phyloP scores from a whole-genome alignment of 805 yeast species.

The Wickerhamiella lipophila region DNA sequence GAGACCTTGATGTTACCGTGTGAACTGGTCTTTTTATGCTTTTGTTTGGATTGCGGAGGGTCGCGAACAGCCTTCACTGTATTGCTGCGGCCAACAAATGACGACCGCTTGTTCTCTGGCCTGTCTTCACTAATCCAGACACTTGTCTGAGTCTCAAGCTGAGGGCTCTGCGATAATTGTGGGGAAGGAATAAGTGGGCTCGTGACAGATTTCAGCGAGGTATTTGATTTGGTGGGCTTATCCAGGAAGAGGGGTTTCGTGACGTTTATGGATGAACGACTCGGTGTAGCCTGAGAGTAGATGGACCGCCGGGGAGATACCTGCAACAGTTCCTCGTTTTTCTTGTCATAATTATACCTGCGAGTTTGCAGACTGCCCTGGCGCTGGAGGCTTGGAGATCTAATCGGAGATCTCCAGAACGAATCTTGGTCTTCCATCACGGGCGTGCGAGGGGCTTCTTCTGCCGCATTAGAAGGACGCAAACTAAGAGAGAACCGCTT shows the following conservation, averaged over 20 bases:
- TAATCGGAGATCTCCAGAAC: not conserved
- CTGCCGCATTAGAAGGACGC: not conserved
- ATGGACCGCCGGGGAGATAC: slow-evolving; percentile 2
- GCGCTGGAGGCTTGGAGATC: slow-evolving; percentile 2
- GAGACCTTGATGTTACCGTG: not conserved
- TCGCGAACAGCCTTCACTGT: not conserved
- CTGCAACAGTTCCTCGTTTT: not conserved
- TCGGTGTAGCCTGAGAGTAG: not conserved
- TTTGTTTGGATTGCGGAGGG: not conserved
- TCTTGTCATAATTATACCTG: not conserved
- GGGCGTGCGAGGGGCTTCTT: not conserved
- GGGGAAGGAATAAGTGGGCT: not conserved
- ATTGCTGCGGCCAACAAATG: slow-evolving; percentile 8
- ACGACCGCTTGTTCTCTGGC: slow-evolving; percentile 5
- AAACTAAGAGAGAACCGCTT: slow-evolving; percentile 1
- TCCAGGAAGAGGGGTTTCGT: not conserved
- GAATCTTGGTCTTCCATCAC: not conserved
- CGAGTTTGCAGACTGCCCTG: slow-evolving; percentile 7
- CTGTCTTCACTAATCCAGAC: slow-evolving; percentile 9
- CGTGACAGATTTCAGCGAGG: not conserved
- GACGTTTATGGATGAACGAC: not conserved
- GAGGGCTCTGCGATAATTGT: slow-evolving; percentile 7
- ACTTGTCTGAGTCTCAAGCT: not conserved
- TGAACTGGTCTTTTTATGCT: not conserved
- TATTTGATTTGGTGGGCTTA: not conserved